These are phyloP conservation scores for Trichoderma hamatum DNA, from an alignment of 2,329 filamentous ascomycete species.

Conservation along the genomic window DNA sequence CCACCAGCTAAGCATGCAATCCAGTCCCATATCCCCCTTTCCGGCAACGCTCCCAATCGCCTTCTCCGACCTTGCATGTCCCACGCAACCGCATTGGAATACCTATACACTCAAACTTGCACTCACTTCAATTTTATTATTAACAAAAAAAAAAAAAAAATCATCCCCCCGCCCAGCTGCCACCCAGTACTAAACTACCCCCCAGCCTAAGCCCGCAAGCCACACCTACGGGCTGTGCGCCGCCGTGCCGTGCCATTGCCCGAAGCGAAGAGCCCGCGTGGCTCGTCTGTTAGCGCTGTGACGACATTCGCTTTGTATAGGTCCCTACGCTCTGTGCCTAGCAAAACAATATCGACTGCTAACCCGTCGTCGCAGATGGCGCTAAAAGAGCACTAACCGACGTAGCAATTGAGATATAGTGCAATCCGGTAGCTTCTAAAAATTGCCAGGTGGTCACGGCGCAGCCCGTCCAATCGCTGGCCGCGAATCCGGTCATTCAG, in stretches of 20 bases:
- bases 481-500: neutral
- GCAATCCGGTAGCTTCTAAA: neutral
- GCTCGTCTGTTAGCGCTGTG: neutral
- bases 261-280: neutral
- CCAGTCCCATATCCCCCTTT: neutral
- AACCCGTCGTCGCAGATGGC: neutral
- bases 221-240: constrained; percentile 3
- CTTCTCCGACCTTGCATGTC: constrained; percentile 13
- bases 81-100: no score
- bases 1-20: neutral
- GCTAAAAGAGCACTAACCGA: neutral
- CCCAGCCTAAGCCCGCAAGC: neutral
- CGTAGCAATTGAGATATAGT: neutral
- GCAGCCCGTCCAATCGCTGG: neutral
- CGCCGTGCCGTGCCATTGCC: neutral
- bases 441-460: neutral
- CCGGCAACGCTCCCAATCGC: constrained; percentile 10
- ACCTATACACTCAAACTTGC: no score
- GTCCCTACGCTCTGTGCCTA: no score
- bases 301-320: no score
- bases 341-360: neutral
- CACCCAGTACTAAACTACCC: no score
- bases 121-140: no score
- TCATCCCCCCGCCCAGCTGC: no score
- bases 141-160: no score